Percentiles rank a stretch among this genome's conserved stretches.
These are phyloP conservation scores for Aristolochia contorta DNA, from an alignment of 164 flowering plant genomes.

Conservation along the genomic window DNA sequence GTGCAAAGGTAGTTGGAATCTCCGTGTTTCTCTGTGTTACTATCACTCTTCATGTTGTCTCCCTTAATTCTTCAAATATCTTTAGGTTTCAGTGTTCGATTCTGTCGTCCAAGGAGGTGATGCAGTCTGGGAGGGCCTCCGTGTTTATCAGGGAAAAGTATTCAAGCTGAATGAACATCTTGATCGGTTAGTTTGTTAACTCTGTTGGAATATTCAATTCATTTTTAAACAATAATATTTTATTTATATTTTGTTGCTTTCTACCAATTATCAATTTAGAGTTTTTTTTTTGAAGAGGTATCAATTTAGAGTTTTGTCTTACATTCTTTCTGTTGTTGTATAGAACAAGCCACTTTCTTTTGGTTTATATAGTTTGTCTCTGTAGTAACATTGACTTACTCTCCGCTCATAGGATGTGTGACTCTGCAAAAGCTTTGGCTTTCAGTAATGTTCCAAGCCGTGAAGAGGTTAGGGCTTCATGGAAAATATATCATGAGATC, in stretches of 20 bases:
- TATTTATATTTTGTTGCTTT: not conserved
- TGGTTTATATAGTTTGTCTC: too few relatives aligned
- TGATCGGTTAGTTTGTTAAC: slow-evolving; percentile 53
- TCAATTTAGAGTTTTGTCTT: too few relatives aligned
- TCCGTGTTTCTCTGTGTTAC: not conserved
- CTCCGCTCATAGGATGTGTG: slow-evolving; percentile 50
- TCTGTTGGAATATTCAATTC: not conserved
- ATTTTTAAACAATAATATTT: not conserved
- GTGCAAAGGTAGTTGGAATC: slow-evolving; percentile 63
- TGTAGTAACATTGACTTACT: too few relatives aligned
- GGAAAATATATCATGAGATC: not conserved
- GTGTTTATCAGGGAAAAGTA: slow-evolving; percentile 67
- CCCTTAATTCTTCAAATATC: not conserved
- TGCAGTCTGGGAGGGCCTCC: slow-evolving; percentile 97
- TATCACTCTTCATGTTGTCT: not conserved
- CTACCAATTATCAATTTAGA: not conserved
- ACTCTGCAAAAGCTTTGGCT: slow-evolving; percentile 89
- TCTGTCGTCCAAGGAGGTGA: slow-evolving; percentile 99
- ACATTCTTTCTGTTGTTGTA: not conserved
- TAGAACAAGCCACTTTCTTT: too few relatives aligned
- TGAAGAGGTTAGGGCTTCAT: slow-evolving; percentile 46
- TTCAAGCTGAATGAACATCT: slow-evolving; percentile 92
- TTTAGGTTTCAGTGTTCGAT: slow-evolving; percentile 88
- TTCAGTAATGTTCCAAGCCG: slow-evolving; percentile 71
- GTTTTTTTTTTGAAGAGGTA: too few relatives aligned